Evolutionary conservation across 2,329 filamentous ascomycete genomes (phyloP).

Genomic region (Thelonectria discophora): DNA sequence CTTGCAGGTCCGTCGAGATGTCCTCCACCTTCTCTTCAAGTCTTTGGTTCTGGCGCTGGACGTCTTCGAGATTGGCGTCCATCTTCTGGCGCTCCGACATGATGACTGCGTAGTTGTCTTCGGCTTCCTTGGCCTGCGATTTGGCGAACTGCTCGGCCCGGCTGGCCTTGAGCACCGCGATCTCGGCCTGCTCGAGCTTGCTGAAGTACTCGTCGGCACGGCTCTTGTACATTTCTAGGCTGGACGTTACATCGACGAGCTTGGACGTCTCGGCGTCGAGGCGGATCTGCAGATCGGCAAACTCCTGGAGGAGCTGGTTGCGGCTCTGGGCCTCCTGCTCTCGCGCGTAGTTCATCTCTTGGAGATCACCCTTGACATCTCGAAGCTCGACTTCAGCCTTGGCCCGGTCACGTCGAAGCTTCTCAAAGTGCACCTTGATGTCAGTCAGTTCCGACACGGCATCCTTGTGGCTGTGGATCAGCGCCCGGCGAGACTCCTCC

Average conservation of each 20-base stretch:
- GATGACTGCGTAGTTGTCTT: slow-evolving; percentile 88
- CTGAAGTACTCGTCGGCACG: slow-evolving; percentile 96
- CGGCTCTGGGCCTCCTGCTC: slow-evolving; percentile 91
- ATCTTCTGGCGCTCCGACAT: slow-evolving; percentile 93
- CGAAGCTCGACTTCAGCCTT: slow-evolving; percentile 86
- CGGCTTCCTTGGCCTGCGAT: slow-evolving; percentile 86
- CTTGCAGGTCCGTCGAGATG: slow-evolving; percentile 86
- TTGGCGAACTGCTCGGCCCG: slow-evolving; percentile 95
- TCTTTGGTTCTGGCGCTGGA: slow-evolving; percentile 88
- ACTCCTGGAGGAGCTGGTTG: slow-evolving; percentile 88
- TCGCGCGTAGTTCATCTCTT: slow-evolving; percentile 78
- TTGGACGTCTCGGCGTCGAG: slow-evolving; percentile 90
- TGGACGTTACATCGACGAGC: slow-evolving; percentile 83
- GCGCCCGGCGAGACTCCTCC: slow-evolving; percentile 83
- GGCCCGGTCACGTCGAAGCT: slow-evolving; percentile 82
- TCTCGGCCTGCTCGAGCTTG: slow-evolving; percentile 96
- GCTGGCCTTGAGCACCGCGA: slow-evolving; percentile 89
- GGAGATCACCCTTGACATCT: slow-evolving; percentile 82
- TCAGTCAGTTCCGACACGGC: slow-evolving; percentile 86
- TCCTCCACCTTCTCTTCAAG: slow-evolving; percentile 94
- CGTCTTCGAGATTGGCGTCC: slow-evolving; percentile 85
- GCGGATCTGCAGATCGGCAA: slow-evolving; percentile 90
- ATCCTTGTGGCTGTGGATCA: slow-evolving; percentile 86
- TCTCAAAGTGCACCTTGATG: slow-evolving; percentile 86
- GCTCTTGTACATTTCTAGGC: slow-evolving; percentile 87